A percentile compares a stretch with the other conserved stretches of the same genome.
These are phyloP conservation scores for Hypoxylon sp. DNA, from an alignment of 2,329 filamentous ascomycete species.

Conservation along the genomic window DNA sequence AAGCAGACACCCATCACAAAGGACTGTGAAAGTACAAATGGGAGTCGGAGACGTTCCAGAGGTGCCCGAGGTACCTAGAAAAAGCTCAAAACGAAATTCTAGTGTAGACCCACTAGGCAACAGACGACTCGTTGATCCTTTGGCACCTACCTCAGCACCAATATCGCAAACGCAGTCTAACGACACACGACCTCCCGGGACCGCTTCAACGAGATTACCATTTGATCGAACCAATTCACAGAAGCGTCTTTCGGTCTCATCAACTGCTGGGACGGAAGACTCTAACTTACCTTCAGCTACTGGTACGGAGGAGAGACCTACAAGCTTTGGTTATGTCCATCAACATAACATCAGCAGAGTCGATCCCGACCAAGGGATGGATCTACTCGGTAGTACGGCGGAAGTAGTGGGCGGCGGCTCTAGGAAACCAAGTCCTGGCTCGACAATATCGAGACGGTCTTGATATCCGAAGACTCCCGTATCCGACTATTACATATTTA, in stretches of 20 bases:
- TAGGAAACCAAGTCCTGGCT: constrained; percentile 50
- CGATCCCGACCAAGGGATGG: constrained; percentile 63
- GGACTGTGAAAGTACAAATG: constrained; percentile 54
- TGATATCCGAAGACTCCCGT: constrained; percentile 20
- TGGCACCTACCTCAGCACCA: constrained; percentile 38
- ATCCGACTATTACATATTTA: constrained; percentile 31
- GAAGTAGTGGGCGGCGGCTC: constrained; percentile 69
- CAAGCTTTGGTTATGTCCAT: constrained; percentile 70
- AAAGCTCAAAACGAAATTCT: constrained; percentile 77
- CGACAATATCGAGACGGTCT: constrained; percentile 44
- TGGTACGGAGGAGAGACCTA: constrained; percentile 63
- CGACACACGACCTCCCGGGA: constrained; percentile 29
- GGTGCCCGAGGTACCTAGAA: constrained; percentile 74
- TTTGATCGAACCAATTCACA: constrained; percentile 71
- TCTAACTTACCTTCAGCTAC: constrained; percentile 58
- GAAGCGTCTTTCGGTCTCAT: constrained; percentile 67
- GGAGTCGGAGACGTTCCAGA: constrained; percentile 59
- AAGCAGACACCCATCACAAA: constrained; percentile 60
- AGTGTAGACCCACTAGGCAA: constrained; percentile 56
- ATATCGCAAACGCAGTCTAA: constrained; percentile 34
- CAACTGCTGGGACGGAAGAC: constrained; percentile 63
- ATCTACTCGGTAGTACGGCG: constrained; percentile 68
- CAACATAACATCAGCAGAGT: constrained; percentile 71
- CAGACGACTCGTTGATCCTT: constrained; percentile 56
- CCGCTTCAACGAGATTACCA: constrained; percentile 61